Evolutionary conservation across 2,329 filamentous ascomycete species (phyloP), one percentile per base, ranked within the genome.

Genomic region (Nakataea oryzae): DNA sequence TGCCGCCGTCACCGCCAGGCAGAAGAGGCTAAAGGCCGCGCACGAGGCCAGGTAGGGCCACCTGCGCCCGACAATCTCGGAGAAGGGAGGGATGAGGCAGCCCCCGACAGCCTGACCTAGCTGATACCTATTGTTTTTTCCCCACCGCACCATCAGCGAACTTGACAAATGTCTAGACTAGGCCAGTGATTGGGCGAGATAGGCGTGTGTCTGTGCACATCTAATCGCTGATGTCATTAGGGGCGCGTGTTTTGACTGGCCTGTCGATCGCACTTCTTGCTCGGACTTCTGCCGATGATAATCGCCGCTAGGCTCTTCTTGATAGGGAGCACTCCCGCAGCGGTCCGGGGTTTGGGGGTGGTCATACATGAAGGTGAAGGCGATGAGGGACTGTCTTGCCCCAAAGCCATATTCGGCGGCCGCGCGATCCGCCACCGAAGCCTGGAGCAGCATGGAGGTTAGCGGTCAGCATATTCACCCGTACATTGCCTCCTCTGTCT

Each of bases 81-180:
- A 72, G 27, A 74, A 68, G 3, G 75, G 73, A 12, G 74, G 74
- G 59, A 76, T 73, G 7, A 76, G 50, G 7, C 75, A 68, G 1
- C 73, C 74, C 6, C 74, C 74, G 12, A 76, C 27, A 6, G 71
- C 74, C 66, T 77, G 73, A 12, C 72, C 73, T 3, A 74, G 66
- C 57, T 72, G 69, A 62, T 75, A 75, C 65, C 68, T 72, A 41
- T 12, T 50, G 11, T 47, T 47, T 41, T 30, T 30, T 30, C 30
- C 30, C 30, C 6, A 21, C 21, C 41, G 11, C 21, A 2, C 21
- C 17, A 21, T 50, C 41, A 50, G 41, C n/a, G 2, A 11, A 41
- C n/a, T 2, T 41, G 12, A 12, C 30, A 30, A 11, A 30, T 11
- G 30, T 30, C 11, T 30, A 5, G n/a, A n/a, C n/a, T n/a, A n/a